A percentile compares a stretch with the other conserved stretches of the same genome.
Evolutionary conservation across 331 rosid species (phyloP).

Genomic region (Rosa hybrid): DNA sequence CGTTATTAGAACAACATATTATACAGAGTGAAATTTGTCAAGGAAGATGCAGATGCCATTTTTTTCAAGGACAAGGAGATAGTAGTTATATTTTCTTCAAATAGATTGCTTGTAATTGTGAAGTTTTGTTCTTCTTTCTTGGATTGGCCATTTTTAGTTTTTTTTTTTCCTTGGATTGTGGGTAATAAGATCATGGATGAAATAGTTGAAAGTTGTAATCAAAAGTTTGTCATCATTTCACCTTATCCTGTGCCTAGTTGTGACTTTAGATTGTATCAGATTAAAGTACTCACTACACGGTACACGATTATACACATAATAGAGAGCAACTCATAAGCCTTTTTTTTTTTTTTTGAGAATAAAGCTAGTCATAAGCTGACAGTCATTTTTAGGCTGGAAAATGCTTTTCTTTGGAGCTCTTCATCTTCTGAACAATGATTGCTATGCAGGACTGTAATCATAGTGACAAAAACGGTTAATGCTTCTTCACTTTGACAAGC

Average conservation of each 20-base stretch:
- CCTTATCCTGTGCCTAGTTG: conserved; percentile 24
- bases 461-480: neutral
- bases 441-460: neutral
- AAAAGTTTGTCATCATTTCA: conserved; percentile 25
- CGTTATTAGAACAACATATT: conserved; percentile 19
- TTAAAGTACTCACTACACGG: neutral
- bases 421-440: neutral
- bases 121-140: conserved; percentile 45
- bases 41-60: conserved; percentile 40
- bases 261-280: conserved; percentile 19
- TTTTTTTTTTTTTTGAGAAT: too few species aligned
- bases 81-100: conserved; percentile 42
- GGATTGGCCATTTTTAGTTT: conserved; percentile 34
- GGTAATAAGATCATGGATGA: conserved; percentile 44
- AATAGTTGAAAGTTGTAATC: conserved; percentile 46
- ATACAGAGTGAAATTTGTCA: conserved; percentile 37
- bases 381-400: neutral
- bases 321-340: conserved; percentile 6
- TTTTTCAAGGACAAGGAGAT: conserved; percentile 42
- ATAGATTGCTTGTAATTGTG: conserved; percentile 51
- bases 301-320: neutral
- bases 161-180: conserved; percentile 37
- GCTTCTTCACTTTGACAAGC: neutral
- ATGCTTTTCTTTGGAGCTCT: neutral
- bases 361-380: neutral